Evolutionary conservation across 352 stramenopile species (phyloP).

Genomic region (Globisporangium heterothallicum): DNA sequence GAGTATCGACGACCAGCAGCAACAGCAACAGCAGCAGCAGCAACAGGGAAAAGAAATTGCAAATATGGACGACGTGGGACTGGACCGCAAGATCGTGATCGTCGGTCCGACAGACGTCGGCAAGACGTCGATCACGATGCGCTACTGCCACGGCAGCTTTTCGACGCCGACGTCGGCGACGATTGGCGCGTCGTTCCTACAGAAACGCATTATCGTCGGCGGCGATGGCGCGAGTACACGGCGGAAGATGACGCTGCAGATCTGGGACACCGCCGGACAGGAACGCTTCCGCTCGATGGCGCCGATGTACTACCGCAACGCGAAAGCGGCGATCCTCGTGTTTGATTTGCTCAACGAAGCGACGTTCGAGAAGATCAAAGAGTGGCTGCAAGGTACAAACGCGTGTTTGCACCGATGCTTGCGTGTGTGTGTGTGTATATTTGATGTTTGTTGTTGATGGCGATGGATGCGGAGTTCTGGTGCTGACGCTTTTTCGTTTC

Average conservation of each 20-base stretch:
- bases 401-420: not conserved
- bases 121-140: constrained; percentile 88
- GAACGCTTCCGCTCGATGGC: constrained; percentile 85
- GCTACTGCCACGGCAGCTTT: constrained; percentile 85
- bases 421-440: not conserved
- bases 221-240: constrained; percentile 29
- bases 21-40: not conserved
- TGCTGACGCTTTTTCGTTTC: constrained; percentile 3
- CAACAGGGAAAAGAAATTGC: not conserved
- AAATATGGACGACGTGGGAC: constrained; percentile 76
- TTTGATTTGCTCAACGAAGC: constrained; percentile 76
- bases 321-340: constrained; percentile 83
- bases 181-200: constrained; percentile 82
- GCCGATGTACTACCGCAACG: constrained; percentile 89
- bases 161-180: constrained; percentile 80
- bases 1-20: not conserved
- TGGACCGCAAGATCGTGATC: constrained; percentile 88
- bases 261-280: constrained; percentile 80
- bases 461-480: no score
- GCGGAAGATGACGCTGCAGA: constrained; percentile 85
- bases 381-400: constrained; percentile 69
- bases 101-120: constrained; percentile 85
- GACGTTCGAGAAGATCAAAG: constrained; percentile 84
- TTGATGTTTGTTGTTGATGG: not conserved
- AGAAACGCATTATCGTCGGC: constrained; percentile 77